Evolutionary conservation across 768 basidiomycete genomes (phyloP).

Genomic region (Amanita rimosa): DNA sequence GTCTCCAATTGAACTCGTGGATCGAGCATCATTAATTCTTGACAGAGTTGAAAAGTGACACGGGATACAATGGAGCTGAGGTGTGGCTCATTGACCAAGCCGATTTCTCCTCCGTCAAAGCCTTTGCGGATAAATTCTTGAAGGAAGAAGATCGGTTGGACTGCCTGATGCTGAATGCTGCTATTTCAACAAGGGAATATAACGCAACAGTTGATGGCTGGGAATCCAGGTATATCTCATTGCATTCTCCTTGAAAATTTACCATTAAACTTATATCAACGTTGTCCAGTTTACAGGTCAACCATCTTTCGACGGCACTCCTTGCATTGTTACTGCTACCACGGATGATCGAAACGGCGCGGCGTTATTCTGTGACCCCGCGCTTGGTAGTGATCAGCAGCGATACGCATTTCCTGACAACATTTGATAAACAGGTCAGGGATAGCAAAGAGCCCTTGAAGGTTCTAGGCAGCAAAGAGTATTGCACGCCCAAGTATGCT

Average conservation of each 20-base stretch:
- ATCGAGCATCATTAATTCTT: too few relatives aligned
- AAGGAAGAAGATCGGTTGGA: conserved; percentile 25
- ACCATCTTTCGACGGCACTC: conserved; percentile 28
- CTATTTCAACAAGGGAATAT: too few relatives aligned
- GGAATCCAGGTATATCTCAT: too few relatives aligned
- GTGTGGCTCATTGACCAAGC: conserved; percentile 27
- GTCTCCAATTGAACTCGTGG: too few relatives aligned
- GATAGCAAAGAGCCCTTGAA: conserved; percentile 18
- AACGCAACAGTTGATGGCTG: too few relatives aligned
- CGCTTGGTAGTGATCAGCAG: conserved; percentile 32
- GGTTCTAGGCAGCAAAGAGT: conserved; percentile 19
- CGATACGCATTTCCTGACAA: conserved; percentile 24
- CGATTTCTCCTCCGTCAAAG: conserved; percentile 23
- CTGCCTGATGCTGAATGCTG: conserved; percentile 26
- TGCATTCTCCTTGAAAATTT: too few relatives aligned
- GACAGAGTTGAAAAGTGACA: conserved; percentile 9
- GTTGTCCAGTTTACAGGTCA: conserved; percentile 32
- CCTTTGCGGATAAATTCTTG: conserved; percentile 22
- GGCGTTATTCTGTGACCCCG: conserved; percentile 18
- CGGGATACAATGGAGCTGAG: conserved; percentile 22
- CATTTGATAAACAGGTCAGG: conserved; percentile 15
- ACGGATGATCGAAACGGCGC: conserved; percentile 24
- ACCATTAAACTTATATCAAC: too few relatives aligned
- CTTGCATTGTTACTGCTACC: conserved; percentile 33
- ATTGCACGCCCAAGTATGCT: conserved; percentile 15